These are phyloP conservation scores for Clonostachys sp. DNA, from an alignment of 2,329 filamentous ascomycete species.

Conservation along the genomic window DNA sequence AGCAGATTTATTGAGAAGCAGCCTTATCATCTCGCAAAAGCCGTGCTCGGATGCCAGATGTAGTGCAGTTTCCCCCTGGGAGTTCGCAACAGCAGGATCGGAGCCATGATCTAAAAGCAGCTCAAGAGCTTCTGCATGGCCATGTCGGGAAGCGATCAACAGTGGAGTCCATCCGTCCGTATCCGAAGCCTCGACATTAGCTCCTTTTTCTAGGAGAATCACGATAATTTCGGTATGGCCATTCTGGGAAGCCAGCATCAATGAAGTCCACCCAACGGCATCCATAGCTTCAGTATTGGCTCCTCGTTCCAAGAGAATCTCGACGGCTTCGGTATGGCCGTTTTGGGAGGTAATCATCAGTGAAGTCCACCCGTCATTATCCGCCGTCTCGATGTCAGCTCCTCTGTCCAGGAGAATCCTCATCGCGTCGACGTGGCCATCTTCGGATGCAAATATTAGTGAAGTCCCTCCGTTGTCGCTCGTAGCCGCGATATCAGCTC, in stretches of 20 bases:
- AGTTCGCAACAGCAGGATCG: no score
- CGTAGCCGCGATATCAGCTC: background rate
- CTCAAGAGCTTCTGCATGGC: no score
- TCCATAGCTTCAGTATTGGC: background rate
- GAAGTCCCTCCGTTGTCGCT: background rate
- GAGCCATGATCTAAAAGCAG: no score
- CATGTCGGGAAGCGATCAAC: no score
- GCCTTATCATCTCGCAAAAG: no score
- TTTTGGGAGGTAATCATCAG: background rate
- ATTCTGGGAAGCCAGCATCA: background rate
- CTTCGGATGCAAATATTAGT: background rate
- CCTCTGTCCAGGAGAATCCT: background rate
- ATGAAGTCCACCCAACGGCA: background rate
- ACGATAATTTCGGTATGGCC: slow-evolving; percentile 2
- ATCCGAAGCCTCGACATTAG: background rate
- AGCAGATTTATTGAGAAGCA: no score
- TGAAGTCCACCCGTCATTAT: background rate
- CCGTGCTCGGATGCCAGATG: no score
- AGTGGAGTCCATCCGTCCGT: background rate
- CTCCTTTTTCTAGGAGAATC: background rate
- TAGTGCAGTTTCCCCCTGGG: no score
- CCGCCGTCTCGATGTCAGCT: background rate
- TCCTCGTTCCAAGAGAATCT: background rate
- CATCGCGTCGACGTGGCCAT: background rate
- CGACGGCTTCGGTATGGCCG: background rate